Evolutionary conservation across 257 asterid species (phyloP), one percentile per base, ranked within the genome.

Genomic region (Orobanche coerulescens): DNA sequence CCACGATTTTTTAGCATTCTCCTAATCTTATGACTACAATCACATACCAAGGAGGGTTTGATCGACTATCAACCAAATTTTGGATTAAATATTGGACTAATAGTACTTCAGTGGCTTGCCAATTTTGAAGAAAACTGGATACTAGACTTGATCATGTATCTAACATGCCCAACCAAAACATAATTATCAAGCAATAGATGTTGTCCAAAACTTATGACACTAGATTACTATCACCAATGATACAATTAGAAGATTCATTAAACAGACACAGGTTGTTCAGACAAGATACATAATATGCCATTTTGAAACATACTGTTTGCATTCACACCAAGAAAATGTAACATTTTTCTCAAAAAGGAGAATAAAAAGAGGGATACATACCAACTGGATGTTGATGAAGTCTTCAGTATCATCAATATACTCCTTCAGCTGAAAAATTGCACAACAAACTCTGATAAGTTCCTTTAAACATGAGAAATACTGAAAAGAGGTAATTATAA

Each of bases 311-410:
- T 48, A 28, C 15, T 2, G 19, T 25, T 47, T 20, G 33, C 50
- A 26, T 64, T 39, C 26, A 61, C 24, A n/a, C 14, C 10, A 43
- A 52, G 28, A 49, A 3, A 34, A 62, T 6, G 48, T 25, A 40
- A 19, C 31, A 44, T 28, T 30, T 39, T 48, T 42, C 64, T 57
- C 58, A 61, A 67, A 22, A 19, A 24, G 52, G 56, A 20, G n/a
- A n/a, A n/a, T n/a, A n/a, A n/a, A n/a, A n/a, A n/a, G n/a, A 63
- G 55, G 10, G 43, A 63, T n/a, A 44, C 82, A 23, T 83, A 89
- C 99, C 99, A 93, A 84, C 73, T 93, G 97, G 72, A 93, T 93
- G 78, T 86, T 93, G 74, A 93, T 93, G 84, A 89, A 89, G 77
- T 89, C 99, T 80, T 90, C 97, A 0, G 97, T 87, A 65, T 90